Evolutionary conservation across 352 stramenopile species (phyloP), one percentile per base, ranked within the genome.

Genomic region (Globisporangium lucens): DNA sequence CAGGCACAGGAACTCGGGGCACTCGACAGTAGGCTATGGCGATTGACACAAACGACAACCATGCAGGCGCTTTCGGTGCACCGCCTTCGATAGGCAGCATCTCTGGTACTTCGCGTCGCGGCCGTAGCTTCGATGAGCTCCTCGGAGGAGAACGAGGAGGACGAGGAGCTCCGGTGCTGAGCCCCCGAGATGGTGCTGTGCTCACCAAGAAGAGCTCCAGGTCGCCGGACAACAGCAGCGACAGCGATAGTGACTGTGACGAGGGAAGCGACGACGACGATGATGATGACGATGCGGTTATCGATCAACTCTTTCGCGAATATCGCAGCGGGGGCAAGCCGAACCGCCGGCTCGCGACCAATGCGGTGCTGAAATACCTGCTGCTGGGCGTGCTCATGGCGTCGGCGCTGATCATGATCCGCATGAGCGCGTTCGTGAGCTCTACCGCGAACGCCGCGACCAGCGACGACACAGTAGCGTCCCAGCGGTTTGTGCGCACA

Each of bases 61-160:
- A 33, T 33, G 2, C 30, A 10, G 10, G 22, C 2, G 51, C 3
- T n/a, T n/a, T 24, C 4, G 10, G 3, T 57, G 24, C 51, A 7
- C 8, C 9, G 6, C 20, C 20, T 13, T 53, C 20, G 10, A 27
- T 53, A 13, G n/a, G 46, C 7, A 47, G 20, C 13, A 47, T 6
- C 41, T 47, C 41, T 20, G 6, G 41, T 22, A 22, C 36, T 17
- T 27, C 27, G 1, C 22, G 36, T 9, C 57, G 57, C 1, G 35
- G 20, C n/a, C 38, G 38, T 38, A 63, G 57, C 57, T 63, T 63
- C 46, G 57, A 55, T 38, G 57, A 55, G 57, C 57, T 63, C 17
- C 13, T 36, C 7, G 30, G 36, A 8, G 38, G 41, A 47, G 13
- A n/a, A 43, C 33, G 33, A 38, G 33, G 9, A 38, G 8, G 8